Evolutionary conservation across 345 rosid species (phyloP), one percentile per base, ranked within the genome.

Genomic region (Citrus trifoliata): DNA sequence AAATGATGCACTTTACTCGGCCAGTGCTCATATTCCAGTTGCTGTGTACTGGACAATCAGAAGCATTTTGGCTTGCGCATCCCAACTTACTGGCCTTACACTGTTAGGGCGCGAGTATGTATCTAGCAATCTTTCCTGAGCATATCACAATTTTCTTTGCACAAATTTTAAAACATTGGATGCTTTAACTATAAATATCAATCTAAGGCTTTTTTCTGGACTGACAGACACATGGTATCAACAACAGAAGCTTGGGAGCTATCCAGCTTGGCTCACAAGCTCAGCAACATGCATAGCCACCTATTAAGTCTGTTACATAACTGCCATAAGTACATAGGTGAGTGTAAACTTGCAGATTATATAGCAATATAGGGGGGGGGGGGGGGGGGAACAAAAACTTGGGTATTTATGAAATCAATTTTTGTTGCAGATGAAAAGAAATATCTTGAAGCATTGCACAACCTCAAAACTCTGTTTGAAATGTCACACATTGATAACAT

Each of bases 21-120:
- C 88, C 70, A 70, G 69, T 59, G 27, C 87, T 21, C 90, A 87
- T 59, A 77, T 93, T 51, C 97, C 98, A 14, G 76, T 86, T 32
- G 91, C 97, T 13, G 96, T 95, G 63, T 91, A 93, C 78, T 93
- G 97, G 98, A 90, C 94, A 61, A 86, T 91, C 74, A 86, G 95
- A 79, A 80, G 94, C 70, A 88, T 89, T 14, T 79, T 92, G 80
- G 92, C 90, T 32, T 91, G 95, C 76, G 86, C 91, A 6, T 42
- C 92, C 38, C 93, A 89, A 85, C 88, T 95, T 83, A 83, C 82
- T 22, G 83, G 88, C 63, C 88, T 88, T 35, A 84, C 88, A 73
- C 84, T 89, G 61, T 80, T 88, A 75, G 88, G 88, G 64, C 87
- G 81, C 67, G 95, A 93, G 97, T 93, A 87, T 13, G 90, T 70